phyloP scores from a whole-genome alignment of 192 early-diverging fungal species.

The Entomortierella chlamydospora region DNA sequence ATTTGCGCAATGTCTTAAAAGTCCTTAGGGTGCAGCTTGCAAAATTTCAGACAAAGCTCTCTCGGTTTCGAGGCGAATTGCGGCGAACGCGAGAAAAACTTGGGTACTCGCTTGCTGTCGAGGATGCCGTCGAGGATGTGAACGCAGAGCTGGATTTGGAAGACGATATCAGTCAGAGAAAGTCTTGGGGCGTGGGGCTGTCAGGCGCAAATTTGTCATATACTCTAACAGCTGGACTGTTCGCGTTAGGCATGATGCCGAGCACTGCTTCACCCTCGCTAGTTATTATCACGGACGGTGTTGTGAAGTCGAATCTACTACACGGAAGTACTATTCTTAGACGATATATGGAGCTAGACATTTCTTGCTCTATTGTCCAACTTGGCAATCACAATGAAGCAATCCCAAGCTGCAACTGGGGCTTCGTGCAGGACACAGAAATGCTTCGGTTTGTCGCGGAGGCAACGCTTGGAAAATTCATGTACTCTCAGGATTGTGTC shows the following conservation, averaged over 20 bases:
- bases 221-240: slow-evolving; percentile 66
- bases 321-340: slow-evolving; percentile 68
- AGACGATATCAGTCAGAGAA: slow-evolving; percentile 41
- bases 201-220: slow-evolving; percentile 68
- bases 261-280: slow-evolving; percentile 60
- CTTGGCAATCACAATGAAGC: slow-evolving; percentile 74
- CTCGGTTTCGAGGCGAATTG: slow-evolving; percentile 58
- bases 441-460: slow-evolving; percentile 75
- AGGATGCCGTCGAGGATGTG: slow-evolving; percentile 48
- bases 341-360: slow-evolving; percentile 70
- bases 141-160: slow-evolving; percentile 51
- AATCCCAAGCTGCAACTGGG: slow-evolving; percentile 77
- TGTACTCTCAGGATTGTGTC: slow-evolving; percentile 76
- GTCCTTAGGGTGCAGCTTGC: slow-evolving; percentile 53
- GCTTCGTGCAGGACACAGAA: slow-evolving; percentile 83
- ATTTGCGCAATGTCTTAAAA: slow-evolving; percentile 50
- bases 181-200: slow-evolving; percentile 69
- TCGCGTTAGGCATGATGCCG: slow-evolving; percentile 60
- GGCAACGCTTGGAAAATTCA: slow-evolving; percentile 74
- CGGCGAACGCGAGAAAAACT: slow-evolving; percentile 48
- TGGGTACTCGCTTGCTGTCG: slow-evolving; percentile 59
- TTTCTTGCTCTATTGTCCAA: slow-evolving; percentile 77
- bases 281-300: slow-evolving; percentile 78
- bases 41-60: slow-evolving; percentile 58
- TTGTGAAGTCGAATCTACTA: slow-evolving; percentile 77